Conservation (phyloP, 2,329 filamentous ascomycete species). For the Colletotrichum sp. region DNA sequence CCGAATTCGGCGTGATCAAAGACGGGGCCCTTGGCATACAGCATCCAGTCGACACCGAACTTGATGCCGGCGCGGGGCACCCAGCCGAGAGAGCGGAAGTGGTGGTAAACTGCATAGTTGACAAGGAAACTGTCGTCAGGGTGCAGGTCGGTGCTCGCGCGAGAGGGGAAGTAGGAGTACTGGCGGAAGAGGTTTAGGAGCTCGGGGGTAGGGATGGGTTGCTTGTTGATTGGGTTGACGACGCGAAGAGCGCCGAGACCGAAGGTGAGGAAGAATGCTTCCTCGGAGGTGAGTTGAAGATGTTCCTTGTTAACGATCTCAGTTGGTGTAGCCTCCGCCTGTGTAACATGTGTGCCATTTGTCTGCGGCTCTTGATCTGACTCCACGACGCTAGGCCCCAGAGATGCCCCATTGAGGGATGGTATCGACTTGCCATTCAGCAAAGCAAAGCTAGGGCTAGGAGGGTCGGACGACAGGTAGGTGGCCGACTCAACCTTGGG, state of each 20-base stretch:
- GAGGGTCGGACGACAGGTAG: slow-evolving; percentile 58
- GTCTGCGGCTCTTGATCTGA: background rate
- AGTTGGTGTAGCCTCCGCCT: background rate
- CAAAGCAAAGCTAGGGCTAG: slow-evolving; percentile 44
- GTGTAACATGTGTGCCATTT: background rate
- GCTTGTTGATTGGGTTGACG: slow-evolving; percentile 49
- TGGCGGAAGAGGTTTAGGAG: slow-evolving; percentile 72
- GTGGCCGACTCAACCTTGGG: slow-evolving; percentile 69
- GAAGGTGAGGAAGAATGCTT: slow-evolving; percentile 90
- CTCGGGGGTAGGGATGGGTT: slow-evolving; percentile 55
- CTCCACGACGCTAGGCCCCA: background rate
- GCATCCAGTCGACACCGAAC: slow-evolving; percentile 92
- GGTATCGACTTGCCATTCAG: slow-evolving; percentile 23
- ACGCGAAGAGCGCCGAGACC: slow-evolving; percentile 77
- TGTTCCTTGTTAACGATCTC: slow-evolving; percentile 71
- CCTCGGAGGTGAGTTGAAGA: slow-evolving; percentile 88
- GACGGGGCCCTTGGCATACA: slow-evolving; percentile 91
- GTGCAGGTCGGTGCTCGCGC: slow-evolving; percentile 49
- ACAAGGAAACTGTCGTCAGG: slow-evolving; percentile 86
- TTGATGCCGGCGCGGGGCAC: slow-evolving; percentile 92
- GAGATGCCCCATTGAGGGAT: background rate
- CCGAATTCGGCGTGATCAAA: slow-evolving; percentile 97
- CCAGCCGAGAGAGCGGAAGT: slow-evolving; percentile 96
- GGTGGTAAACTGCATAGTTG: slow-evolving; percentile 90
- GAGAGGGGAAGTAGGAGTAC: slow-evolving; percentile 72